Percentiles rank a stretch among this genome's conserved stretches.
Conservation (phyloP, 2,329 filamentous ascomycete genomes). For the Colletotrichum sp. region DNA sequence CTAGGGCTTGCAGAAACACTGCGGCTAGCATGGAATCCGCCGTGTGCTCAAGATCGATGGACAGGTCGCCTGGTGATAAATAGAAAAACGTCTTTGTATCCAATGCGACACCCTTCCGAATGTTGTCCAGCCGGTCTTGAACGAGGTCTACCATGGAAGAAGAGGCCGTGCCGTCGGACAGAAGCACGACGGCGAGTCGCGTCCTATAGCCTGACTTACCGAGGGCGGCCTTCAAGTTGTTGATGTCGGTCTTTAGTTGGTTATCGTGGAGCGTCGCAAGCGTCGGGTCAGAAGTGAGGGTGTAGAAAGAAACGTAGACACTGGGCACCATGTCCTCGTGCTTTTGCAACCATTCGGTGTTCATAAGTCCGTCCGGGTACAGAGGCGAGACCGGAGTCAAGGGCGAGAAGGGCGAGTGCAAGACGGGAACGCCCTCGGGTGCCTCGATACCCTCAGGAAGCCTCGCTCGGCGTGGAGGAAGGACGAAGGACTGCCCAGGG, state of each 20-base stretch:
- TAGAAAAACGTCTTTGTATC: conserved; percentile 89
- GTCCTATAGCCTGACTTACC: conserved; percentile 76
- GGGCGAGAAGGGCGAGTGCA: conserved; percentile 92
- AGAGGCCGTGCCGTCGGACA: conserved; percentile 65
- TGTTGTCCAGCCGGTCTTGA: conserved; percentile 75
- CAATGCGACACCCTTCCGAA: conserved; percentile 79
- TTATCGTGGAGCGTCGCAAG: conserved; percentile 83
- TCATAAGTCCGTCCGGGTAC: conserved; percentile 89
- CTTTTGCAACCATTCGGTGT: conserved; percentile 83
- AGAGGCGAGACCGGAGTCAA: conserved; percentile 81
- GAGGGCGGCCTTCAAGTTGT: conserved; percentile 73
- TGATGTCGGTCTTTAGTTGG: conserved; percentile 86
- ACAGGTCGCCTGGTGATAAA: conserved; percentile 75
- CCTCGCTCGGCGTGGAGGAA: conserved; percentile 62
- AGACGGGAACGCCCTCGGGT: conserved; percentile 53
- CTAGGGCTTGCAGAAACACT: conserved; percentile 76
- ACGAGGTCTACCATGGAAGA: conserved; percentile 62
- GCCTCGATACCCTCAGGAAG: conserved; percentile 56
- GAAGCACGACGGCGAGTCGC: conserved; percentile 76
- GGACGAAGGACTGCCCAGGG: conserved; percentile 53
- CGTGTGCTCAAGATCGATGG: conserved; percentile 74
- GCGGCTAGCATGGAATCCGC: conserved; percentile 74
- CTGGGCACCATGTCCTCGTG: conserved; percentile 86
- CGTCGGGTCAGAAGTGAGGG: conserved; percentile 74
- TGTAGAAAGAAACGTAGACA: conserved; percentile 81